Conservation (phyloP, 352 stramenopile species). For the Phytopythium delawarense region DNA sequence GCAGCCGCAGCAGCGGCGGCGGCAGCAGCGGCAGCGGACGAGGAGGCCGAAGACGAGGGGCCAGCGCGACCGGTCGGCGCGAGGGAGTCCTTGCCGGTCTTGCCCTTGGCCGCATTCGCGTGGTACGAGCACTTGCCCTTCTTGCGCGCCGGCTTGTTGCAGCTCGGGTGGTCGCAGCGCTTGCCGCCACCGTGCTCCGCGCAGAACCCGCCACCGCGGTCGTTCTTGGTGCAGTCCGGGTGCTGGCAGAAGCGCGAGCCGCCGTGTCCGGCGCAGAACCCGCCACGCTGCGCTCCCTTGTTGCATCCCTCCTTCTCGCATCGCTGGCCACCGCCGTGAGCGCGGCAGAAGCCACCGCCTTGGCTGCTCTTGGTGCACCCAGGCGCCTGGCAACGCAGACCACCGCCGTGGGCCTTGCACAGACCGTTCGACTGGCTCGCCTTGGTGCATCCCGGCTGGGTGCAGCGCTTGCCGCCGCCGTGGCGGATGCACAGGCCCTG, state of each 20-base stretch:
- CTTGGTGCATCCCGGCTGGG: constrained; percentile 74
- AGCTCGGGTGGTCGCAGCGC: constrained; percentile 67
- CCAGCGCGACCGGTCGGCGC: constrained; percentile 8
- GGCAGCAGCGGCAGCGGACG: neutral
- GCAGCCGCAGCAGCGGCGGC: constrained; percentile 2
- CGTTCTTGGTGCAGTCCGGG: constrained; percentile 86
- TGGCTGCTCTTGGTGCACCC: constrained; percentile 83
- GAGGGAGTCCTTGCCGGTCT: constrained; percentile 48
- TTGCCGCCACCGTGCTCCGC: constrained; percentile 84
- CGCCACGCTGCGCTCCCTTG: constrained; percentile 75
- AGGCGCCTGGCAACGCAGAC: constrained; percentile 61
- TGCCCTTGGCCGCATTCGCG: constrained; percentile 69
- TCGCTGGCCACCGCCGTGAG: constrained; percentile 77
- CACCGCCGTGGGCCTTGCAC: constrained; percentile 83
- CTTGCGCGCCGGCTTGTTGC: constrained; percentile 81
- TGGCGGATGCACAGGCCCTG: constrained; percentile 83
- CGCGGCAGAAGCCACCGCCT: constrained; percentile 80
- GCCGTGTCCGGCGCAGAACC: constrained; percentile 81
- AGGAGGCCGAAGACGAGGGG: neutral
- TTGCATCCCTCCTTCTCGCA: constrained; percentile 83
- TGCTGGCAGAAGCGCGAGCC: constrained; percentile 78
- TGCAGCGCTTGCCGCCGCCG: constrained; percentile 79
- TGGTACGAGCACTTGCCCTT: constrained; percentile 88
- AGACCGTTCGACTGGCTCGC: constrained; percentile 79
- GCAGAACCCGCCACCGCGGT: constrained; percentile 82